These are phyloP conservation scores for Nymphaea colorata DNA, from an alignment of 164 flowering plant genomes.

Conservation along the genomic window DNA sequence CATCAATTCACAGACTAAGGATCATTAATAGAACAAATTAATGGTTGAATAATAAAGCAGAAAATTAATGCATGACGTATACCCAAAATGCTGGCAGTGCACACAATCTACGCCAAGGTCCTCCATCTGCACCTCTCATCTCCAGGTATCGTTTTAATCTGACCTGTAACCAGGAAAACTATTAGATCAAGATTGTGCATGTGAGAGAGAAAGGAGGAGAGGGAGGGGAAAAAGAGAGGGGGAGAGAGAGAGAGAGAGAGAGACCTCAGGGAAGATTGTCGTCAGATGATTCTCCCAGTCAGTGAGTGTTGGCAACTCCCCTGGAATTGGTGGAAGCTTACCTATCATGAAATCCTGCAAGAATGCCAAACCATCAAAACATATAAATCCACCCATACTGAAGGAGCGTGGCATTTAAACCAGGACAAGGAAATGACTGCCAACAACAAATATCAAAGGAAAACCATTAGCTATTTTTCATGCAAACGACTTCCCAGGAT, in stretches of 20 bases:
- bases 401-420: too few relatives aligned
- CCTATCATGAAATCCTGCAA: slow-evolving; percentile 94
- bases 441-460: not conserved
- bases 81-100: slow-evolving; percentile 99
- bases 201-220: too few relatives aligned
- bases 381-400: too few relatives aligned
- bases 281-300: slow-evolving; percentile 99
- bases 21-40: too few relatives aligned
- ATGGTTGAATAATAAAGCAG: too few relatives aligned
- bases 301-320: slow-evolving; percentile 76
- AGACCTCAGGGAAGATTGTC: slow-evolving; percentile 97
- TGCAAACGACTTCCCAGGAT: not conserved
- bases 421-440: not conserved
- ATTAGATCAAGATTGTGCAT: too few relatives aligned
- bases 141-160: slow-evolving; percentile 94
- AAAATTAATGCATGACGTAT: slow-evolving; percentile 1
- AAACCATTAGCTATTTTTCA: not conserved
- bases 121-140: slow-evolving; percentile 99
- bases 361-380: not conserved
- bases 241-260: slow-evolving; percentile 1
- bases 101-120: slow-evolving; percentile 97
- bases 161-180: slow-evolving; percentile 51
- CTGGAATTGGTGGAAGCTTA: slow-evolving; percentile 77
- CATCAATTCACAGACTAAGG: too few relatives aligned
- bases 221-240: not conserved